Evolutionary conservation across 148 eudicot species (phyloP).

Genomic region (Cornus kousa): DNA sequence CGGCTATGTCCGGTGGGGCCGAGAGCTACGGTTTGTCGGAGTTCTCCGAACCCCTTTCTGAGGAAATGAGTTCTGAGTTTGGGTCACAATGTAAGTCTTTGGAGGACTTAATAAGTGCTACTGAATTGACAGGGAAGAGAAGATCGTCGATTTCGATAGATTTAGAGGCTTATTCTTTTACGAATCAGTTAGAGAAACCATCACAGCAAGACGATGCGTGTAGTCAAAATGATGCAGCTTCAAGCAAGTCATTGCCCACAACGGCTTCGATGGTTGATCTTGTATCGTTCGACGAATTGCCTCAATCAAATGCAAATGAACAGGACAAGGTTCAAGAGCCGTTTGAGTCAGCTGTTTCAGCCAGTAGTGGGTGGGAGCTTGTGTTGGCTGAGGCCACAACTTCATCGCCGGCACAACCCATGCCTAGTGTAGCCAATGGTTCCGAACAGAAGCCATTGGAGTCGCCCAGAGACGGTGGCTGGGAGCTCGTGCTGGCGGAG

Average conservation of each 20-base stretch:
- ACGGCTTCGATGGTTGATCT: conserved; percentile 35
- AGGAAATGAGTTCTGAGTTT: conserved; percentile 10
- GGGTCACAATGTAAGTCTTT: conserved; percentile 41
- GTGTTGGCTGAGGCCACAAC: conserved; percentile 22
- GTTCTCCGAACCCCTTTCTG: conserved; percentile 8
- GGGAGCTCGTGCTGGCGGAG: conserved; percentile 59
- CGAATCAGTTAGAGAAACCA: conserved; percentile 31
- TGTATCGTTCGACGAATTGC: conserved; percentile 42
- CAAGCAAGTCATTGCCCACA: conserved; percentile 46
- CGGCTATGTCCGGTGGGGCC: background rate
- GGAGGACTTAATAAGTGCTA: conserved; percentile 56
- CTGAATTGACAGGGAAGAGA: conserved; percentile 25
- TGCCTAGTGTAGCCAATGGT: background rate
- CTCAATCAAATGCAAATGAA: background rate
- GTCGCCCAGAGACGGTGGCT: conserved; percentile 28
- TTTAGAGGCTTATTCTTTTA: conserved; percentile 50
- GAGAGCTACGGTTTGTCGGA: conserved; percentile 21
- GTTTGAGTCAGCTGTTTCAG: background rate
- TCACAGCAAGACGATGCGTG: conserved; percentile 25
- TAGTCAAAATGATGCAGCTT: conserved; percentile 34
- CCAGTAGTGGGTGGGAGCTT: conserved; percentile 35
- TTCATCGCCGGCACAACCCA: background rate
- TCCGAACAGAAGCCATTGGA: background rate
- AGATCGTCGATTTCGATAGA: conserved; percentile 45
- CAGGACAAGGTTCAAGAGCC: conserved; percentile 4